Base-by-base conservation (phyloP, 345 rosid genomes). In the Pseudoturritis turrita region DNA sequence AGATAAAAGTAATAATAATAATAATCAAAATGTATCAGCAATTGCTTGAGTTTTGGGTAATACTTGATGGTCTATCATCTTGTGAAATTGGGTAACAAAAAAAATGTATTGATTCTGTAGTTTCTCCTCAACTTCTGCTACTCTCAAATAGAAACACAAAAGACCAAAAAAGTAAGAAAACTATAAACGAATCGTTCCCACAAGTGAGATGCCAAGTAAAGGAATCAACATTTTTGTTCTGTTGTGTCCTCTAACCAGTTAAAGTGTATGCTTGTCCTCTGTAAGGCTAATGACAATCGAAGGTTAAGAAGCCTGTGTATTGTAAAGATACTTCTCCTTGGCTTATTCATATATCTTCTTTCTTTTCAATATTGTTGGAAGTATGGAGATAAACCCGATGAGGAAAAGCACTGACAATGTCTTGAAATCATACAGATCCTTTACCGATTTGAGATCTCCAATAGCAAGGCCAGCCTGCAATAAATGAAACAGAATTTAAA, bases 391-490 rank as follows among this genome's bases (percentile, higher is more conserved):
- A 14, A 86, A 76, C 6, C 97, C 96, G 2, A 89, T 89, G 14
- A 89, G 88, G 82, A 91, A 91, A 47, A 91, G 91, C 77, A 89
- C 83, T 1, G 81, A 77, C 77, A 87, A 53, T 6, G 97, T 91
- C 78, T 86, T 91, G 69, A 83, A 89, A 83, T 91, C 96, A 22
- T 91, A 91, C 6, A 91, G 82, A 69, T 89, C 96, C 84, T 84
- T 91, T 26, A 91, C 83, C 28, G 93, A 91, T 78, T 82, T 82
- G 54, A 91, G 93, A 77, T 89, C 96, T 50, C 93, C 96, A 36
- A 91, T 87, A 10, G 90, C 96, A 19, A 89, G 93, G 4, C 97
- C 97, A 51, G 93, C 97, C 97, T 91, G 71, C 63, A 65, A 23
- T 10, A 52, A 15, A 33, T 33, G 18, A 23, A 52, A 41, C 78